A percentile compares a stretch with the other conserved stretches of the same genome.
Evolutionary conservation across 208 protist species (phyloP).

Genomic region (Novymonas esmeraldas): DNA sequence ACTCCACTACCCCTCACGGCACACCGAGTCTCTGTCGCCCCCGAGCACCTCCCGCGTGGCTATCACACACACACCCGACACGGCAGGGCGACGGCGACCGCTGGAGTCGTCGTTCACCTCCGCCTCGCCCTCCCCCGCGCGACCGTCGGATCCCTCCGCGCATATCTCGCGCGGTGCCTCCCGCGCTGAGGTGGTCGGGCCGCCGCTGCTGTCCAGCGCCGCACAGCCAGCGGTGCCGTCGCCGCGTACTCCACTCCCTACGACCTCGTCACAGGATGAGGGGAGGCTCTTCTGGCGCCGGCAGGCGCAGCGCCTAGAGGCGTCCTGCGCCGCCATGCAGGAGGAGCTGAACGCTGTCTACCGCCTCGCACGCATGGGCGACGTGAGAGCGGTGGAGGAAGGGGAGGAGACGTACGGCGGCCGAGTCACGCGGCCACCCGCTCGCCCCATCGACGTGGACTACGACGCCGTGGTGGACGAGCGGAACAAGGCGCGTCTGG

Average conservation of each 20-base stretch:
- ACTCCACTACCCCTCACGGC: slow-evolving; percentile 8
- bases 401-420: too few relatives aligned
- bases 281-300: slow-evolving; percentile 21
- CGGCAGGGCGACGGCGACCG: neutral
- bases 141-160: neutral
- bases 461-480: slow-evolving; percentile 21
- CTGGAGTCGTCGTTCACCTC: neutral
- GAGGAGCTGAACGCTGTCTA: slow-evolving; percentile 24
- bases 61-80: neutral
- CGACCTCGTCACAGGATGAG: too few relatives aligned
- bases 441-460: too few relatives aligned
- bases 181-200: neutral
- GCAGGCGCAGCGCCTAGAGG: slow-evolving; percentile 27
- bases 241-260: too few relatives aligned
- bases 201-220: neutral
- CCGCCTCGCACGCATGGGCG: neutral
- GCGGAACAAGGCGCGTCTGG: slow-evolving; percentile 35
- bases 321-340: slow-evolving; percentile 3
- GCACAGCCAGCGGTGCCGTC: neutral
- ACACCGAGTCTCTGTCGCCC: slow-evolving; percentile 5
- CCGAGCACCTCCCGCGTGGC: neutral
- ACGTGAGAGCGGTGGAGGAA: too few relatives aligned
- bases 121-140: neutral
- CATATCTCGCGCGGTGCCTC: neutral
- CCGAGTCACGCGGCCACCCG: too few relatives aligned